Base-by-base conservation (phyloP, 169 alveolate genomes). In the Miamiensis avidus region DNA sequence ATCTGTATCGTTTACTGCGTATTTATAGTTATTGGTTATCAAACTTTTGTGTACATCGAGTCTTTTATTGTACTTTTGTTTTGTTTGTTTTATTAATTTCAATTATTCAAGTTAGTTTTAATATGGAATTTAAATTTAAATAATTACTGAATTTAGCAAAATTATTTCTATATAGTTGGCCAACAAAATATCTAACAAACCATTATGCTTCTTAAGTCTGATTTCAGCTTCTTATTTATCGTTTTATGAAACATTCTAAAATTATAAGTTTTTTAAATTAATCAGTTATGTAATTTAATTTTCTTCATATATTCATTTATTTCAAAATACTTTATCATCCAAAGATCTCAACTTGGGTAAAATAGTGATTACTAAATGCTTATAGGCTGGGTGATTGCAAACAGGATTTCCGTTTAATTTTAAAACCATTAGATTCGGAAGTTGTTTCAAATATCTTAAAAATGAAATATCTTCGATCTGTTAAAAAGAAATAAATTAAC, bases 291-390 rank as follows among this genome's bases (percentile, higher is more conserved):
- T n/a, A n/a, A n/a, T n/a, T n/a, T n/a, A n/a, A n/a, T n/a, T n/a
- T 15, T 29, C 11, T 33, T 77, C 28, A 31, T 33, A 1, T 1
- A 28, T 30, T 75, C 26, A 75, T 28, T 15, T 31, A 33, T 26
- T 77, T 4, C 29, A 73, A n/a, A n/a, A n/a, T 77, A 77, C 82
- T 33, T 33, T 77, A 25, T 69, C 82, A 77, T 77, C 82, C 28
- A 77, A 69, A 27, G 33, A 28, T 77, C 33, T 77, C 15, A 77
- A 33, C n/a, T 77, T 77, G 31, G 82, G 82, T 33, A 77, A 34
- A 20, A 77, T 69, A 77, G 82, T 77, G n/a, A 77, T 33, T 29
- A 77, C 28, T n/a, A 33, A 33, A 1, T 33, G 28, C 72, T 33
- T 77, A n/a, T 77, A 77, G 1, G 34, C 64, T 0, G 82, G 82